Conservation (phyloP, 306 rosid species). For the Datisca glomerata region DNA sequence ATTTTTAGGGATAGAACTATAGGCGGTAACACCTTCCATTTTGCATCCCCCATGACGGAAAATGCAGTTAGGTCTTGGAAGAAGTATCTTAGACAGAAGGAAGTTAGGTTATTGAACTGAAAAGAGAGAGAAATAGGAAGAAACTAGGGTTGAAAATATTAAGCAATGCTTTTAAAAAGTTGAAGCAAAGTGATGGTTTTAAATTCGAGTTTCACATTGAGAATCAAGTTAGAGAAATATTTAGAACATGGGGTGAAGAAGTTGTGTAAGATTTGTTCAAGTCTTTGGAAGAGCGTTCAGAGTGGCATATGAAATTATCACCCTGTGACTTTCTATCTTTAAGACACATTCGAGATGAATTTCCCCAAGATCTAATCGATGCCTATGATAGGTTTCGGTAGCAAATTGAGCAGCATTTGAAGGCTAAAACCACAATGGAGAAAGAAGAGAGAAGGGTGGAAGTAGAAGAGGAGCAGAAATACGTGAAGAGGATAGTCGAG, state of each 20-base stretch:
- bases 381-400: constrained; percentile 76
- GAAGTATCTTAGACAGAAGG: constrained; percentile 80
- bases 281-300: constrained; percentile 52
- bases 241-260: constrained; percentile 67
- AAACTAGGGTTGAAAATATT: constrained; percentile 62
- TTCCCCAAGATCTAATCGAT: constrained; percentile 60
- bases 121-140: constrained; percentile 71
- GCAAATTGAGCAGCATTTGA: constrained; percentile 62
- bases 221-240: constrained; percentile 43
- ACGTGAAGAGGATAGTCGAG: constrained; percentile 50
- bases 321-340: constrained; percentile 68
- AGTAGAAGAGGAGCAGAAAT: constrained; percentile 62
- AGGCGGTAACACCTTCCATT: constrained; percentile 61
- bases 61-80: constrained; percentile 78
- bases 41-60: constrained; percentile 58
- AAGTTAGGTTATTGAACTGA: constrained; percentile 60
- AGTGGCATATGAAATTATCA: constrained; percentile 54
- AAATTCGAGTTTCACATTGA: constrained; percentile 54
- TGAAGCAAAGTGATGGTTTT: constrained; percentile 36
- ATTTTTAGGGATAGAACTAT: constrained; percentile 78
- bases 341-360: constrained; percentile 59
- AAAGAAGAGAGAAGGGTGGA: constrained; percentile 44
- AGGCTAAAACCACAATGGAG: constrained; percentile 40
- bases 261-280: constrained; percentile 46
- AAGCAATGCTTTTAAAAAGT: constrained; percentile 57